Evolutionary conservation across 352 stramenopile species (phyloP).

Genomic region (Globisporangium mamillatum): DNA sequence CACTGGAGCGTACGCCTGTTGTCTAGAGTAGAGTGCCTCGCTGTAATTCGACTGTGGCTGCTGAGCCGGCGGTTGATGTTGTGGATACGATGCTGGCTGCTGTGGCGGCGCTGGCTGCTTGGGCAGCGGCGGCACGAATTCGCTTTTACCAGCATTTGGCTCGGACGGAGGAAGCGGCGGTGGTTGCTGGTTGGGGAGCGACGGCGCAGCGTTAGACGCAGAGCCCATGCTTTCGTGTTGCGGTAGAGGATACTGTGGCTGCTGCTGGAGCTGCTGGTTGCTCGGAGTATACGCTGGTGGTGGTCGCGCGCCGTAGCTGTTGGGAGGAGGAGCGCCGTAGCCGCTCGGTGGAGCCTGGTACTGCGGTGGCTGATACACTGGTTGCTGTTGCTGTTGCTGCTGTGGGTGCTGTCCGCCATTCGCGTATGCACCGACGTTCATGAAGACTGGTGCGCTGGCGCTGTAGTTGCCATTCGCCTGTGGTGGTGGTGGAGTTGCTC

Average conservation of each 20-base stretch:
- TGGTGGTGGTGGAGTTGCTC: neutral
- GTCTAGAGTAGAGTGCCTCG: slow-evolving; percentile 31
- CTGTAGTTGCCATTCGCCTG: neutral
- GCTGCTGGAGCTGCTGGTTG: neutral
- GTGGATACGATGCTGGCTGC: slow-evolving; percentile 6
- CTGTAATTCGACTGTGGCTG: slow-evolving; percentile 25
- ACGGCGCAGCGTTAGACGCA: neutral
- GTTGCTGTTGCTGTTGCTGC: slow-evolving; percentile 11
- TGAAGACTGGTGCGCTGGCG: neutral
- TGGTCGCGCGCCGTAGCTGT: neutral
- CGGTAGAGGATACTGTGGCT: neutral
- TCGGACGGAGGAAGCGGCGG: slow-evolving; percentile 1
- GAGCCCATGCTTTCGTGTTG: neutral
- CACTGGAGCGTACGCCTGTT: slow-evolving; percentile 39
- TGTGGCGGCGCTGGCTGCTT: slow-evolving; percentile 6
- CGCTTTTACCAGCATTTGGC: neutral
- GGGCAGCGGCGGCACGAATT: slow-evolving; percentile 12
- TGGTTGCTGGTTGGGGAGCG: slow-evolving; percentile 6
- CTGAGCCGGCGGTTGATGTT: slow-evolving; percentile 9
- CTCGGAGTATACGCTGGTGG: slow-evolving; percentile 7
- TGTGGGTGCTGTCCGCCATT: slow-evolving; percentile 5
- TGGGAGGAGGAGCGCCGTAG: neutral
- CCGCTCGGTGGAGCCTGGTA: slow-evolving; percentile 4
- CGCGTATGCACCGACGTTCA: slow-evolving; percentile 4
- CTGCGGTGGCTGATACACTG: slow-evolving; percentile 9